Evolutionary conservation across 2,329 filamentous ascomycete genomes (phyloP), one percentile per base, ranked within the genome.

Genomic region (Hypoxylon sp.): DNA sequence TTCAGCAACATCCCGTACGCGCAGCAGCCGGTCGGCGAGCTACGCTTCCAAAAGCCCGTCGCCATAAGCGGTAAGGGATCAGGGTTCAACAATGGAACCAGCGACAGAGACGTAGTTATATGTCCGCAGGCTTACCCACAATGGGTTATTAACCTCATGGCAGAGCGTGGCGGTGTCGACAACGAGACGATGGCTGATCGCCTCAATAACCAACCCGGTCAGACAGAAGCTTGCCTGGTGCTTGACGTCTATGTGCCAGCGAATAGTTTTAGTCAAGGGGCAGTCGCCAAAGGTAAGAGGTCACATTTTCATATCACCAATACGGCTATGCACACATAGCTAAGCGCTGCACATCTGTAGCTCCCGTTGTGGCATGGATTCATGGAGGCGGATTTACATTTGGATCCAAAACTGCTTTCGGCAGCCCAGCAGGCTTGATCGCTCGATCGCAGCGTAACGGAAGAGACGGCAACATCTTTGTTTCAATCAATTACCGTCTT

Each of bases 1-100:
- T 82, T 82, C 72, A 78, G 72, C 56, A 82, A 82, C 57, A 78
- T 83, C 40, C 76, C 78, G 3, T 83, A 80, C 61, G 80, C 78
- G 1, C 73, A 77, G 22, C 77, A 80, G 33, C 81, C 81, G 1
- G 61, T 76, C 13, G 81, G 76, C 33, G 66, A 75, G n/a, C 72
- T 79, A 40, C 78, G 80, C 6, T 82, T 82, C 60, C 63, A 72
- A 20, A 72, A 77, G 27, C 79, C 80, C 2, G 61, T 75, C 7
- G 55, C 74, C 4, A 76, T 78, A 3, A 68, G 61, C 4, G 64
- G 65, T n/a, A 71, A 61, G 22, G 75, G 75, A 48, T 70, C 73
- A 3, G 75, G 72, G 1, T 67, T 80, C 30, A 73, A 68, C 35
- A 35, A 70, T 44, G 71, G 71, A 2, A 27, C 57, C 25, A 20